phyloP scores from a whole-genome alignment of 306 rosid species.

The Senna tora region DNA sequence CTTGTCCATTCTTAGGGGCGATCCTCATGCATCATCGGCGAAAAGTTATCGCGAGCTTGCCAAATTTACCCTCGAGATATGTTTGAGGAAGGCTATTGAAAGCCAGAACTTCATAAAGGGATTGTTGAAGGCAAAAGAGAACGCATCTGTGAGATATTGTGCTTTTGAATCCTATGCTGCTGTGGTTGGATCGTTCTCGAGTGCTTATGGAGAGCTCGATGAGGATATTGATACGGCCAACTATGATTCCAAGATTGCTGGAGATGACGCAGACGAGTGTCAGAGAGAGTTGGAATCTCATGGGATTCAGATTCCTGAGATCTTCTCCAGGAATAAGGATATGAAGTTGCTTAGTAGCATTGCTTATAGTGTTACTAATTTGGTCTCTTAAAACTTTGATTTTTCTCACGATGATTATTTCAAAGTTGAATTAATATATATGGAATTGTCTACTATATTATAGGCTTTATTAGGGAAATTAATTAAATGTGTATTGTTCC shows the following conservation, averaged over 20 bases:
- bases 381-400: neutral
- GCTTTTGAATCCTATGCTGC: neutral
- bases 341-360: constrained; percentile 6
- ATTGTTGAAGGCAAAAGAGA: neutral
- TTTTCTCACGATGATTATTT: no score
- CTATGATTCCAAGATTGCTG: constrained; percentile 38
- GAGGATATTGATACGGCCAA: constrained; percentile 36
- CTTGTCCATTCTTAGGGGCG: neutral
- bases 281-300: neutral
- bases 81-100: neutral
- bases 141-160: constrained; percentile 12
- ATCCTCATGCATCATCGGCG: neutral
- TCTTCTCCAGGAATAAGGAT: constrained; percentile 19
- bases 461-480: no score
- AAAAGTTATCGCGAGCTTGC: neutral
- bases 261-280: constrained; percentile 8
- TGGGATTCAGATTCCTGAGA: neutral
- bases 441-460: no score
- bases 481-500: no score
- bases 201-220: neutral
- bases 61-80: neutral
- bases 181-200: constrained; percentile 14
- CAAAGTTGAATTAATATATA: no score
- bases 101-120: constrained; percentile 2
- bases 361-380: neutral